Base-by-base conservation (phyloP, 208 protist species). In the Acanthamoeba sp. region DNA sequence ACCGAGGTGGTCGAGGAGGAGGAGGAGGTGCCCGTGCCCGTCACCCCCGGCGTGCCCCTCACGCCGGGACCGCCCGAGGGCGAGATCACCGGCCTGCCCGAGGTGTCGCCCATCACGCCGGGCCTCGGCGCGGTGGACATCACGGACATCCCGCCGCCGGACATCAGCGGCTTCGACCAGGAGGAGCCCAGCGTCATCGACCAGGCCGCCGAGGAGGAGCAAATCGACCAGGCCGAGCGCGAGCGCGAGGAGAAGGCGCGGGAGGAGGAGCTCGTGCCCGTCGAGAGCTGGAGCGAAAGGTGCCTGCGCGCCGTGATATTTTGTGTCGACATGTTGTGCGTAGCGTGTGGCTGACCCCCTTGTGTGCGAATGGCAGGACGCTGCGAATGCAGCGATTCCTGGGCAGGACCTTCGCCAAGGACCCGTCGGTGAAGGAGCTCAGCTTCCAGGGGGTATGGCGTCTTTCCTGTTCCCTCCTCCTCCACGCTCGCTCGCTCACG, bases 211-310 rank as follows among this genome's bases (percentile, higher is more conserved):
- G 76, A 85, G 45, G 76, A 85, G 52, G 52, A 91, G 29, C 1
- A 24, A 20, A 66, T 91, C 32, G 85, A 91, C 38, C 57, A 66
- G 34, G 62, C 57, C 20, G 85, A 91, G 34, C 85, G 85, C 32
- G 85, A 91, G 62, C 2, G 62, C 2, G 85, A 91, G 27, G 80
- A 89, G 80, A 89, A 89, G 80, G 85, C 69, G 42, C 57, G 57
- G 6, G 52, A 91, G 62, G 85, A 91, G 38, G 85, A 76, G 55
- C 52, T 91, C n/a, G 85, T 91, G 32, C 85, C 85, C 38, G 52
- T 73, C 38, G 85, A 91, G 62, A 91, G 85, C 85, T 91, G 85
- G 85, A 91, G 85, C 62, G 85, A 91, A 45, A 62, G 76, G 76
- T 85, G 2, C n/a, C n/a, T n/a, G n/a, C n/a, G n/a, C n/a, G n/a